A percentile compares a stretch with the other conserved stretches of the same genome.
Conservation (phyloP, 2,329 filamentous ascomycete species). For the Clonostachys chloroleuca region DNA sequence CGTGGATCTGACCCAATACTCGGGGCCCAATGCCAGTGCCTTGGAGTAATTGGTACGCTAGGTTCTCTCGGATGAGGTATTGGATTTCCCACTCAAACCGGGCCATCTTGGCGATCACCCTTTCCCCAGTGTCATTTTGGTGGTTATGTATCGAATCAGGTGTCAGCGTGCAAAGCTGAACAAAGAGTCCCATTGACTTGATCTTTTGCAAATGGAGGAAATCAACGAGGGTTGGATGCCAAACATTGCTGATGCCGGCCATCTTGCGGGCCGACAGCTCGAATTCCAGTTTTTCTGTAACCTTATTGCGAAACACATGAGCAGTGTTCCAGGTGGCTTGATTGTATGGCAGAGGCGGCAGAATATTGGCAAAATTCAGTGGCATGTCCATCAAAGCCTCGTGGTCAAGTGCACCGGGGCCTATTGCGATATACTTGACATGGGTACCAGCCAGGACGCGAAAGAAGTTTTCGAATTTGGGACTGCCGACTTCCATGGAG, state of each 20-base stretch:
- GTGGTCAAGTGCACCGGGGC: slow-evolving; percentile 14
- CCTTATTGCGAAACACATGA: slow-evolving; percentile 11
- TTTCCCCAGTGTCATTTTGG: neutral
- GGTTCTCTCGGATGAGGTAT: slow-evolving; percentile 19
- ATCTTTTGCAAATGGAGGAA: slow-evolving; percentile 16
- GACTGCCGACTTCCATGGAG: slow-evolving; percentile 10
- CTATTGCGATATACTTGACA: slow-evolving; percentile 16
- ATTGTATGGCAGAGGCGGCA: slow-evolving; percentile 13
- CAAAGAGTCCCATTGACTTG: slow-evolving; percentile 8
- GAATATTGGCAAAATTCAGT: slow-evolving; percentile 2
- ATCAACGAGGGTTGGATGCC: slow-evolving; percentile 15
- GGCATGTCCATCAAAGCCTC: slow-evolving; percentile 14
- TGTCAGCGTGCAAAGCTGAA: neutral
- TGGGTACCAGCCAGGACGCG: slow-evolving; percentile 12
- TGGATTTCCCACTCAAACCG: slow-evolving; percentile 23
- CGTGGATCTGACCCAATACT: slow-evolving; percentile 26
- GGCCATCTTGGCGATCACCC: slow-evolving; percentile 21
- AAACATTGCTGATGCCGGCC: slow-evolving; percentile 13
- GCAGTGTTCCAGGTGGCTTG: slow-evolving; percentile 15
- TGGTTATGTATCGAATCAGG: neutral
- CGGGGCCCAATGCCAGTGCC: slow-evolving; percentile 16
- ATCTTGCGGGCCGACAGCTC: slow-evolving; percentile 7
- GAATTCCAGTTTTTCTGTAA: slow-evolving; percentile 10
- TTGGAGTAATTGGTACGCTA: slow-evolving; percentile 15
- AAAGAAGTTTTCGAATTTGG: slow-evolving; percentile 13